A percentile compares a stretch with the other conserved stretches of the same genome.
These are phyloP conservation scores for Diaporthe velutina DNA, from an alignment of 2,329 filamentous ascomycete genomes.

Conservation along the genomic window DNA sequence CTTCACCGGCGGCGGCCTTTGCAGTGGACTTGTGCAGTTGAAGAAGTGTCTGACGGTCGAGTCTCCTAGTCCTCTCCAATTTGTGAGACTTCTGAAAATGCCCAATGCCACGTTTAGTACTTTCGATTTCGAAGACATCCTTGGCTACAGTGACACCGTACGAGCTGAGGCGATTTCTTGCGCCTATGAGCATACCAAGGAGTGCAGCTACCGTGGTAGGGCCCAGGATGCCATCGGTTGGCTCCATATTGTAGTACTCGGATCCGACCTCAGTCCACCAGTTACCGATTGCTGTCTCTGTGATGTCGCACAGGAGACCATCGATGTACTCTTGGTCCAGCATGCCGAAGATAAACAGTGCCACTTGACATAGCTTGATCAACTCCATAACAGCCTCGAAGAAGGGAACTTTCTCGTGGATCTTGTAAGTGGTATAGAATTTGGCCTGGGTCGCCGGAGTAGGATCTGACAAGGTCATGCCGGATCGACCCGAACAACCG, in stretches of 20 bases:
- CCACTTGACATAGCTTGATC: conserved; percentile 91
- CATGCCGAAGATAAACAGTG: conserved; percentile 88
- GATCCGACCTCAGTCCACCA: conserved; percentile 97
- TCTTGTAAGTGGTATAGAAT: conserved; percentile 91
- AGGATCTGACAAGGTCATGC: conserved; percentile 83
- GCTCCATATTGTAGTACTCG: conserved; percentile 93
- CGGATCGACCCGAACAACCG: conserved; percentile 90
- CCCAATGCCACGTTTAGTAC: conserved; percentile 85
- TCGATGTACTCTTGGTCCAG: conserved; percentile 91
- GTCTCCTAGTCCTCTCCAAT: conserved; percentile 79
- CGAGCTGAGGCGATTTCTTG: conserved; percentile 88
- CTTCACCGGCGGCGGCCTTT: conserved; percentile 89
- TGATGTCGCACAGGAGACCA: conserved; percentile 91
- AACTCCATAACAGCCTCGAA: conserved; percentile 86
- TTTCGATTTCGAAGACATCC: conserved; percentile 89
- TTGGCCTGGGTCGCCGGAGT: conserved; percentile 88
- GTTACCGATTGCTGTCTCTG: conserved; percentile 88
- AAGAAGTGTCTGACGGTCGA: conserved; percentile 87
- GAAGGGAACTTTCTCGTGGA: conserved; percentile 84
- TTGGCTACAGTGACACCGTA: conserved; percentile 87
- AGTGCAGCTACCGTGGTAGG: conserved; percentile 92
- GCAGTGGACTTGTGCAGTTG: conserved; percentile 86
- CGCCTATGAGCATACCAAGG: conserved; percentile 89
- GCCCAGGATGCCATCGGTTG: conserved; percentile 91
- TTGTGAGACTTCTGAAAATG: conserved; percentile 93